A percentile compares a stretch with the other conserved stretches of the same genome.
Conservation (phyloP, 257 asterid species). For the Verbascum thapsus region DNA sequence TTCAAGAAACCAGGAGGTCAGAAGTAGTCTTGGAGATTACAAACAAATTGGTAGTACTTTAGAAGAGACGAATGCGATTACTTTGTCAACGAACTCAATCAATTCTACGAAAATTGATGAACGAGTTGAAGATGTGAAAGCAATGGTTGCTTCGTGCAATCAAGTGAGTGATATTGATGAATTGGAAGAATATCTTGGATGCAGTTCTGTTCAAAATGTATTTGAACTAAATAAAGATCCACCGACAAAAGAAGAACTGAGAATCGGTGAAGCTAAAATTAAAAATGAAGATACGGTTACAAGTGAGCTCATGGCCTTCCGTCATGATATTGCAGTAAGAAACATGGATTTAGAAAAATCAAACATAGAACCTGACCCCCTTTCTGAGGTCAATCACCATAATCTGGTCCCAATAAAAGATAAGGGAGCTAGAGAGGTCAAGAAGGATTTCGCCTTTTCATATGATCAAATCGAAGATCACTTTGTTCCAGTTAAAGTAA, state of each 20-base stretch:
- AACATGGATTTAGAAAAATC: slow-evolving; percentile 30
- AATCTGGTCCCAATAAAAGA: slow-evolving; percentile 35
- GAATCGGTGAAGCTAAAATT: slow-evolving; percentile 31
- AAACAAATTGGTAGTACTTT: slow-evolving; percentile 35
- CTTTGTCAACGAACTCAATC: slow-evolving; percentile 26
- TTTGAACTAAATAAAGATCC: slow-evolving; percentile 41
- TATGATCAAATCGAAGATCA: slow-evolving; percentile 61
- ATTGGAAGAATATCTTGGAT: slow-evolving; percentile 46
- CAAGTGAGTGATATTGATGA: slow-evolving; percentile 47
- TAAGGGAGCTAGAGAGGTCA: slow-evolving; percentile 37
- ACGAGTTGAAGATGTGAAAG: slow-evolving; percentile 33
- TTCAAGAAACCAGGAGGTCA: no score
- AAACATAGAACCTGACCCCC: slow-evolving; percentile 34
- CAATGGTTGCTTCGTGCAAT: slow-evolving; percentile 33
- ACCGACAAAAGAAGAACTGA: slow-evolving; percentile 25
- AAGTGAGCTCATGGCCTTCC: slow-evolving; percentile 34
- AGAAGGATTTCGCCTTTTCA: slow-evolving; percentile 38
- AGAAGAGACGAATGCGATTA: slow-evolving; percentile 18
- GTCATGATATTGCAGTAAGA: slow-evolving; percentile 30
- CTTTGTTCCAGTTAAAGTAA: slow-evolving; percentile 58
- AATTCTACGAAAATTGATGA: slow-evolving; percentile 34
- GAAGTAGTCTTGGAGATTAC: slow-evolving; percentile 25
- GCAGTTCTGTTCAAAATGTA: slow-evolving; percentile 34
- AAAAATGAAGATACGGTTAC: slow-evolving; percentile 30
- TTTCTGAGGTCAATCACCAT: slow-evolving; percentile 35